phyloP scores from a whole-genome alignment of 345 rosid genomes.

The Eucalyptus shirleyi region DNA sequence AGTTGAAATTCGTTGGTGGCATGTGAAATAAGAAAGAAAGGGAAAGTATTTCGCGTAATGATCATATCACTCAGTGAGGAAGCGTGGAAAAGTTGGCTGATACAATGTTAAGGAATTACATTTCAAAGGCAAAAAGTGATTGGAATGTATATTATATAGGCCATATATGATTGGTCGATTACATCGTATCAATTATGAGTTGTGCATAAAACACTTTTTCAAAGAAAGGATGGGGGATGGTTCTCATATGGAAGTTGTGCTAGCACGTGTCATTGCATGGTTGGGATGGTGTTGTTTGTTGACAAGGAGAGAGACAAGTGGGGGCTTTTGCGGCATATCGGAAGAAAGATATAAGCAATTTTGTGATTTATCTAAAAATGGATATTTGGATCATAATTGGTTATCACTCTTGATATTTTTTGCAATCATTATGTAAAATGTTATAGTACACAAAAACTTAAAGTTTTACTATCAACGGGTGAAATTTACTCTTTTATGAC shows the following conservation, averaged over 20 bases:
- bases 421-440: not conserved
- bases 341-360: not conserved
- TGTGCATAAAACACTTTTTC: not conserved
- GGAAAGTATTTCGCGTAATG: not conserved
- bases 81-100: not conserved
- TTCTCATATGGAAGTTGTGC: not conserved
- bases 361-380: rapidly evolving
- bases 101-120: not conserved
- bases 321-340: not conserved
- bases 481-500: not conserved
- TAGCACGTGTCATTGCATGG: not conserved
- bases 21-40: not conserved
- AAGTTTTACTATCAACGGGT: not conserved
- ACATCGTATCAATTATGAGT: not conserved
- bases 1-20: not conserved
- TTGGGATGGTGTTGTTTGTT: not conserved
- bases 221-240: not conserved
- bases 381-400: not conserved
- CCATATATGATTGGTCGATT: not conserved
- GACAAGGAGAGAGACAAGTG: not conserved
- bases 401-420: not conserved
- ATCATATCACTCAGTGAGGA: rapidly evolving
- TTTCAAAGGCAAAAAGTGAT: not conserved
- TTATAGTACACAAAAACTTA: not conserved
- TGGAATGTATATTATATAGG: not conserved